Base-by-base conservation (phyloP, 202 grass and related monocot species). In the Carex arenaria region DNA sequence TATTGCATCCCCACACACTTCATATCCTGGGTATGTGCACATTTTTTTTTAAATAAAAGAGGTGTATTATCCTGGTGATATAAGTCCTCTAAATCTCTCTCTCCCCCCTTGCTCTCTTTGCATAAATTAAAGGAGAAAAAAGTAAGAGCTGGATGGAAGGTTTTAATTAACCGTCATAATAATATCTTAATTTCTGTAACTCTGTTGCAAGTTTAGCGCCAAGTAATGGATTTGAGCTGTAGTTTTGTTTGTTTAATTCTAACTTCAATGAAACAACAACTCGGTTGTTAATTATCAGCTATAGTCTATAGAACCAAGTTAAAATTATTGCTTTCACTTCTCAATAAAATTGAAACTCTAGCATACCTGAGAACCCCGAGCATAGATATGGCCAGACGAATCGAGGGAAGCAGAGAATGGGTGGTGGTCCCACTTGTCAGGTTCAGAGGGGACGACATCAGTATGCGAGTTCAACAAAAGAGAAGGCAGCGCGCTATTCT, bases 1-100 rank as follows among this genome's bases (percentile, higher is more conserved):
- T 98, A 98, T 82, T 95, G 95, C 86, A 98, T 91, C 28, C 95
- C 95, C n/a, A 98, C 95, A 19, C 95, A 98, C 84, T 98, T 98
- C 95, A 95, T 98, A 79, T 98, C 95, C 92, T 95, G 38, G 53
- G 74, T 62, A 28, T 54, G 51, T 71, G 23, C 31, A 88, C 14
- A 34, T 34, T 17, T 26, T 63, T 11, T 18, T 45, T 47, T 23
- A 63, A 63, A 28, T 30, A 77, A 40, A 49, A 63, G 38, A 65
- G 4, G 17, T 54, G 32, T 64, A 26, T 54, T 32, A 68, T 55
- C 54, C 31, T 20, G 11, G 2, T 67, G 4, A 53, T 53, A 20
- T 40, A 15, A 81, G 28, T 80, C 31, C 31, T 30, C 14, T 10
- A 59, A 79, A 51, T 2, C 36, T 36, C 28, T 61, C 32, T 79